phyloP scores from a whole-genome alignment of 148 eudicot genomes.

The Agrostemma githago region DNA sequence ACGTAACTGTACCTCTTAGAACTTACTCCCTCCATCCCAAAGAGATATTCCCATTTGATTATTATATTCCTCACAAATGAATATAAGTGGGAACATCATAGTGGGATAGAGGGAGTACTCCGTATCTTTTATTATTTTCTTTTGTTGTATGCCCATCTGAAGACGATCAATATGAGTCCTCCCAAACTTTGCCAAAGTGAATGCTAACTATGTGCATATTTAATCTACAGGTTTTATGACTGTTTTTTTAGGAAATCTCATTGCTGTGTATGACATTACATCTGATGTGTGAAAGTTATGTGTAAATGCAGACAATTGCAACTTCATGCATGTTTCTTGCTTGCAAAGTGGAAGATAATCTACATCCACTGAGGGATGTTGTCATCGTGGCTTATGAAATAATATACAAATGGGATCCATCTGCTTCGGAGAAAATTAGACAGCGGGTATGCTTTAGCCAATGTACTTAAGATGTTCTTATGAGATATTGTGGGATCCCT shows the following conservation, averaged over 20 bases:
- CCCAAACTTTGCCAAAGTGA: neutral
- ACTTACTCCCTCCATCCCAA: too few relatives aligned
- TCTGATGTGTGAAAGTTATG: neutral
- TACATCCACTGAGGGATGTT: conserved; percentile 50
- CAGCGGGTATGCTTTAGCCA: conserved; percentile 46
- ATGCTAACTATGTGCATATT: neutral
- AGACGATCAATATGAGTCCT: neutral
- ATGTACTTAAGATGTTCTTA: neutral
- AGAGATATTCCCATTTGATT: too few relatives aligned
- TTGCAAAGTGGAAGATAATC: conserved; percentile 67
- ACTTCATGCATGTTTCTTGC: conserved; percentile 69
- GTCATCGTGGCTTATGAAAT: conserved; percentile 59
- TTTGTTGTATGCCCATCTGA: conserved; percentile 2
- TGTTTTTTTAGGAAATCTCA: neutral
- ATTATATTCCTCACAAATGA: too few relatives aligned
- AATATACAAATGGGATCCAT: conserved; percentile 62
- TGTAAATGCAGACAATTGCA: conserved; percentile 54
- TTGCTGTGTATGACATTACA: neutral
- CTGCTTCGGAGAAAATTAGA: conserved; percentile 56
- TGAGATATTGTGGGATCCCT: conserved; percentile 5
- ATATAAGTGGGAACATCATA: too few relatives aligned
- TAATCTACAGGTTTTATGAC: neutral
- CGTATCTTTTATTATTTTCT: neutral
- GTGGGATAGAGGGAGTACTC: too few relatives aligned
- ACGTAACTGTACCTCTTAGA: neutral